Evolutionary conservation across 179 eudicot genomes (phyloP), one percentile per base, ranked within the genome.

Genomic region (Vitellaria paradoxa): DNA sequence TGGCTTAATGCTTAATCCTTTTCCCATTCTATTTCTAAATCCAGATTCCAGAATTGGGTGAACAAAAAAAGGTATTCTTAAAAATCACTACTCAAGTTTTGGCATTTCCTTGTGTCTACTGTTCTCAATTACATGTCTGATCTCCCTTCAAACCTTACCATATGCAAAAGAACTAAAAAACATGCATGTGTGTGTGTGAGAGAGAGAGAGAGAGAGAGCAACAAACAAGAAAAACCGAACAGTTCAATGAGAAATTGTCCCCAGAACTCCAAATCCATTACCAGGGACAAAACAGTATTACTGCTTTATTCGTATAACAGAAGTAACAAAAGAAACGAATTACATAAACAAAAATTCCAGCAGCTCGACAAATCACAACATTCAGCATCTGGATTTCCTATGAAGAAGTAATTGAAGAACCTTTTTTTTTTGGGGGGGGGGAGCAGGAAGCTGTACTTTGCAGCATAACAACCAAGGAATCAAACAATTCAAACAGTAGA

Each of bases 401-500:
- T 20, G 17, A 65, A 21, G 5, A 1, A 46, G 52, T 59, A 15
- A 68, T 24, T 1, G 67, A 23, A 52, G 14, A 42, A 68, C 37
- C 37, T 30, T 30, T 30, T 30, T 30, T 30, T n/a, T n/a, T n/a
- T n/a, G n/a, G n/a, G n/a, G n/a, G n/a, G n/a, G n/a, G n/a, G n/a
- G n/a, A n/a, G n/a, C n/a, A n/a, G n/a, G n/a, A n/a, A n/a, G n/a
- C n/a, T n/a, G n/a, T n/a, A 40, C 65, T 64, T 75, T 42, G 63
- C 59, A 62, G 42, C 23, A 52, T 66, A 62, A 20, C 37, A 68
- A 20, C 24, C 55, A 80, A 67, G 47, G 74, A 76, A 75, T 70
- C 15, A 53, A 66, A 60, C 67, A 59, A 47, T n/a, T 15, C 9
- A 53, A 17, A 45, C 60, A 72, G 45, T 30, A 72, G 37, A 13